A percentile compares a stretch with the other conserved stretches of the same genome.
Conservation (phyloP, 2,329 filamentous ascomycete genomes). For the Scopulariopsis brevicaulis region DNA sequence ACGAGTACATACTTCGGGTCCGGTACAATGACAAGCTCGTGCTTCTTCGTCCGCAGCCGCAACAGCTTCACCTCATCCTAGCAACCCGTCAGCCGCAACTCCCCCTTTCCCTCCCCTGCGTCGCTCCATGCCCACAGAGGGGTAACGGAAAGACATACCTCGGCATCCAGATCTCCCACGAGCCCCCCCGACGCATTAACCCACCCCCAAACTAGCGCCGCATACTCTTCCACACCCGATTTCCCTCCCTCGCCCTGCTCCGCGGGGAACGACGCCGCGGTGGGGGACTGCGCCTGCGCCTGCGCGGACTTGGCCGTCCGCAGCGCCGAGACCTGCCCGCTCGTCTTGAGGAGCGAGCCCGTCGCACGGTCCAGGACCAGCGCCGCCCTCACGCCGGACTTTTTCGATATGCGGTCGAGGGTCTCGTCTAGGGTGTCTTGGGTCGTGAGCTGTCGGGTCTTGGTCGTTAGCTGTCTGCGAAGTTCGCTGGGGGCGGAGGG, state of each 20-base stretch:
- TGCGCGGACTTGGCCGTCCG: constrained; percentile 18
- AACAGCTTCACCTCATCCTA: constrained; percentile 69
- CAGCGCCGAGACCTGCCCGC: constrained; percentile 54
- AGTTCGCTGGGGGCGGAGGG: not conserved
- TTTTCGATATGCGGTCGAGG: constrained; percentile 61
- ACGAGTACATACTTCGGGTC: constrained; percentile 70
- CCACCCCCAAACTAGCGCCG: constrained; percentile 65
- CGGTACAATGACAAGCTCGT: constrained; percentile 75
- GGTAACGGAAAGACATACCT: constrained; percentile 31
- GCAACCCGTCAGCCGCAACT: not conserved
- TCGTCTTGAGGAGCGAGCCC: constrained; percentile 65
- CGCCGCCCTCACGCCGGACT: constrained; percentile 68
- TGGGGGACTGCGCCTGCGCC: constrained; percentile 14
- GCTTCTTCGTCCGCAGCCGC: constrained; percentile 69
- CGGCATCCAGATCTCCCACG: constrained; percentile 61
- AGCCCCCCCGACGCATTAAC: constrained; percentile 57
- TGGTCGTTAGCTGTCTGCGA: not conserved
- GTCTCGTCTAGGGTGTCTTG: constrained; percentile 54
- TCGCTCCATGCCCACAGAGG: not conserved
- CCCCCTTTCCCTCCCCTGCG: not conserved
- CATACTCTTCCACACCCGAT: constrained; percentile 60
- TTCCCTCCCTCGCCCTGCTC: constrained; percentile 35
- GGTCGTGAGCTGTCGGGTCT: constrained; percentile 22
- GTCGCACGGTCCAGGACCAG: constrained; percentile 62
- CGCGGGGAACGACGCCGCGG: constrained; percentile 31